phyloP scores from a whole-genome alignment of 192 early-diverging fungal species.

The Neocallimastix lanati region DNA sequence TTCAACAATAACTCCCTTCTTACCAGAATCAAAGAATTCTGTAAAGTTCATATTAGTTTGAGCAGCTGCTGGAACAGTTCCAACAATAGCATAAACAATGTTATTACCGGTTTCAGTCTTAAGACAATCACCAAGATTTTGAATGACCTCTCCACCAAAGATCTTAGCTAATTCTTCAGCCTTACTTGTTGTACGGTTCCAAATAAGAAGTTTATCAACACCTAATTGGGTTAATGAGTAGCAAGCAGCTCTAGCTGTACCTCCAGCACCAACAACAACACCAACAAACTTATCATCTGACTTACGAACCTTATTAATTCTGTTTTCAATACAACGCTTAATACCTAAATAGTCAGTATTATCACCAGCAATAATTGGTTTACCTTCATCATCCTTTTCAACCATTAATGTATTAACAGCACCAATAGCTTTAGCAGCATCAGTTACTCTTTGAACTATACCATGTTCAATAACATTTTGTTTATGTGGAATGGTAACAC shows the following conservation, averaged over 20 bases:
- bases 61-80: conserved; percentile 63
- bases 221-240: conserved; percentile 56
- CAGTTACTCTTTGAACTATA: conserved; percentile 49
- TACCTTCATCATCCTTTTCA: conserved; percentile 7
- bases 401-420: conserved; percentile 79
- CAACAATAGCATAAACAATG: conserved; percentile 46
- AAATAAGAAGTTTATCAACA: conserved; percentile 47
- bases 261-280: conserved; percentile 83
- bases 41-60: conserved; percentile 16
- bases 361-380: conserved; percentile 48
- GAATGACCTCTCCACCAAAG: conserved; percentile 10
- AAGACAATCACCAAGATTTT: conserved; percentile 37
- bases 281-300: conserved; percentile 18
- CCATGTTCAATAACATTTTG: conserved; percentile 46
- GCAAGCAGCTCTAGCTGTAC: conserved; percentile 78
- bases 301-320: neutral
- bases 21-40: conserved; percentile 1
- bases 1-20: conserved; percentile 62
- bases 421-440: conserved; percentile 70
- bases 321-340: conserved; percentile 23
- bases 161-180: conserved; percentile 38
- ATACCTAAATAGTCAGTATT: conserved; percentile 97
- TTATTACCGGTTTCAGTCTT: conserved; percentile 3
- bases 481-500: conserved; percentile 93
- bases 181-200: conserved; percentile 68